Evolutionary conservation across 257 asterid genomes (phyloP), one percentile per base, ranked within the genome.

Genomic region (Fraxinus anomala): DNA sequence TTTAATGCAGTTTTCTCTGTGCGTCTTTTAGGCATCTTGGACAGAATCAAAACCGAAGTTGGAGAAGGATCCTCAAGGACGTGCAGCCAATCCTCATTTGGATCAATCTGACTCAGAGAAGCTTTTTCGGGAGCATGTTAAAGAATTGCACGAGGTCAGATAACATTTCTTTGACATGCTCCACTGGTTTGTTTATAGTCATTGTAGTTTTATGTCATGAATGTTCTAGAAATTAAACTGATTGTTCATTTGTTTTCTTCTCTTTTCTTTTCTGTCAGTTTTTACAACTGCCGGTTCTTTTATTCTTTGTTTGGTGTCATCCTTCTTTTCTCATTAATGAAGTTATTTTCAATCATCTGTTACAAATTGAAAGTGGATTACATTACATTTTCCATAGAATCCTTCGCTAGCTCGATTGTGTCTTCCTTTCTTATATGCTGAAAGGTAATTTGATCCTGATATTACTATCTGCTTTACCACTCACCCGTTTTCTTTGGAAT

Each of bases 61-160:
- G 91, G 99, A 93, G 82, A 93, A 92, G 91, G 99, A 95, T 84
- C 97, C 99, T 80, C 99, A 95, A 89, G 92, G 97, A 63, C 99
- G 99, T 82, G 88, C 89, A 14, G 91, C 89, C 73, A 90, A 95
- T 88, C 93, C 97, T 59, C 88, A 88, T 69, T 84, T 95, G 77
- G 97, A 93, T 81, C 96, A 88, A 80, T 89, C 97, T 17, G 99
- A 95, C 84, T 71, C 88, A 69, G 99, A 93, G 90, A 95, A 93
- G 84, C 89, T 93, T 77, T 95, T 95, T 82, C 91, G 99, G 23
- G 99, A 95, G 78, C 99, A 95, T 80, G 91, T 91, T 30, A 93
- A 95, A 78, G 75, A 87, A 28, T 86, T 95, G 82, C 86, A 84
- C 30, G 98, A 95, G 96, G 99, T 95, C 73, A 87, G 88, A 79